These are phyloP conservation scores for Pseudocercospora vitis DNA, from an alignment of 2,329 filamentous ascomycete genomes.

Conservation along the genomic window DNA sequence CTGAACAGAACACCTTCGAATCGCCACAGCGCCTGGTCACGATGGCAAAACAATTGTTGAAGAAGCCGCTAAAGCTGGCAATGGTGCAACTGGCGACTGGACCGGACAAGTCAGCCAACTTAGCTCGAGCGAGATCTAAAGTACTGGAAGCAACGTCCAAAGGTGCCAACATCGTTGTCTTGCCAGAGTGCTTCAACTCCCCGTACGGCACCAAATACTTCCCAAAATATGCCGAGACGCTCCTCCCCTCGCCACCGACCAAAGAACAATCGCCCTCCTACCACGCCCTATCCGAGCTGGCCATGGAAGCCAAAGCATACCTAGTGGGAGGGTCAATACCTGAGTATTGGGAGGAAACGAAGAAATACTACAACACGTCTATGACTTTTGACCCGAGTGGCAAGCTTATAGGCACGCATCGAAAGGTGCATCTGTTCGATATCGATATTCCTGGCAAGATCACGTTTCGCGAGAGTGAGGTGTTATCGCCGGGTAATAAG, in stretches of 20 bases:
- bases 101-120: slow-evolving; percentile 81
- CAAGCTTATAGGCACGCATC: slow-evolving; percentile 77
- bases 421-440: slow-evolving; percentile 96
- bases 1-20: slow-evolving; percentile 1
- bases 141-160: slow-evolving; percentile 74
- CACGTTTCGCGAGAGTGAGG: slow-evolving; percentile 84
- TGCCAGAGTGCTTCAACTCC: slow-evolving; percentile 98
- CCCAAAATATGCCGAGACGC: slow-evolving; percentile 83
- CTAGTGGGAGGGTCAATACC: slow-evolving; percentile 91
- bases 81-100: slow-evolving; percentile 74
- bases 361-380: slow-evolving; percentile 86
- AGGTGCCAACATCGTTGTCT: slow-evolving; percentile 82
- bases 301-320: slow-evolving; percentile 74
- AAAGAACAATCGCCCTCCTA: slow-evolving; percentile 74
- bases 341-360: slow-evolving; percentile 66
- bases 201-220: slow-evolving; percentile 93
- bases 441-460: slow-evolving; percentile 97
- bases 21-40: background rate
- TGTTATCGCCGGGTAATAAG: slow-evolving; percentile 80
- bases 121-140: slow-evolving; percentile 74
- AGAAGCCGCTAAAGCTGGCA: slow-evolving; percentile 75
- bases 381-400: slow-evolving; percentile 79
- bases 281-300: slow-evolving; percentile 78
- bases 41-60: slow-evolving; percentile 60
- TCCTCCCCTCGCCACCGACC: slow-evolving; percentile 74